These are phyloP conservation scores for Tribonema minus DNA, from an alignment of 108 stramenopile species.

Conservation along the genomic window DNA sequence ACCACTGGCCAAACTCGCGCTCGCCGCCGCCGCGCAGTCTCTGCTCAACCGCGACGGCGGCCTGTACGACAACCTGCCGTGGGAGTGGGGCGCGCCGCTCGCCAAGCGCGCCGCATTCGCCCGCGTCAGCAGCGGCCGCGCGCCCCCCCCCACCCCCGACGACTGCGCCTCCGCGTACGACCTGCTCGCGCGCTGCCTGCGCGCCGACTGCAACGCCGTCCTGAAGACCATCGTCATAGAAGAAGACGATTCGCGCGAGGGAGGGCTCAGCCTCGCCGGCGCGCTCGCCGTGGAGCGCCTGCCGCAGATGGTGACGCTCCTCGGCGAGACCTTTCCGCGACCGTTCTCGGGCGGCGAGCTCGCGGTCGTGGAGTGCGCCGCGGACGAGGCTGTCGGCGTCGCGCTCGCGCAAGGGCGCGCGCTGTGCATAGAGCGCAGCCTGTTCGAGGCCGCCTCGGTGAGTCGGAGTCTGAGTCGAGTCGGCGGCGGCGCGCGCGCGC, in stretches of 20 bases:
- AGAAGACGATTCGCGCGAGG: neutral
- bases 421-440: conserved; percentile 56
- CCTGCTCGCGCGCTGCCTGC: neutral
- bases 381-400: conserved; percentile 80
- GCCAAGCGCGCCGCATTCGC: conserved; percentile 81
- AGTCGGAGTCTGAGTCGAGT: neutral
- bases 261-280: neutral
- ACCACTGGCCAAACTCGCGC: conserved; percentile 7
- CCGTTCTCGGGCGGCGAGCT: conserved; percentile 64
- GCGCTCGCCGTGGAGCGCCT: neutral
- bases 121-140: conserved; percentile 74
- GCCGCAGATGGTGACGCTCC: conserved; percentile 33
- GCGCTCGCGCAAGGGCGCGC: conserved; percentile 63
- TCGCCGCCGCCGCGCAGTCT: neutral
- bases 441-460: conserved; percentile 56
- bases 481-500: neutral
- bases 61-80: conserved; percentile 46
- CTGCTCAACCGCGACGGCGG: conserved; percentile 44
- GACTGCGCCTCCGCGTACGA: neutral
- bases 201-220: neutral
- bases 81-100: conserved; percentile 33
- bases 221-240: neutral
- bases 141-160: conserved; percentile 39
- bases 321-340: conserved; percentile 58
- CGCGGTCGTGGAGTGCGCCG: conserved; percentile 73